Percentiles rank a stretch among this genome's conserved stretches.
phyloP scores from a whole-genome alignment of 2,329 filamentous ascomycete genomes.

The Rhynchosporium graminicola region DNA sequence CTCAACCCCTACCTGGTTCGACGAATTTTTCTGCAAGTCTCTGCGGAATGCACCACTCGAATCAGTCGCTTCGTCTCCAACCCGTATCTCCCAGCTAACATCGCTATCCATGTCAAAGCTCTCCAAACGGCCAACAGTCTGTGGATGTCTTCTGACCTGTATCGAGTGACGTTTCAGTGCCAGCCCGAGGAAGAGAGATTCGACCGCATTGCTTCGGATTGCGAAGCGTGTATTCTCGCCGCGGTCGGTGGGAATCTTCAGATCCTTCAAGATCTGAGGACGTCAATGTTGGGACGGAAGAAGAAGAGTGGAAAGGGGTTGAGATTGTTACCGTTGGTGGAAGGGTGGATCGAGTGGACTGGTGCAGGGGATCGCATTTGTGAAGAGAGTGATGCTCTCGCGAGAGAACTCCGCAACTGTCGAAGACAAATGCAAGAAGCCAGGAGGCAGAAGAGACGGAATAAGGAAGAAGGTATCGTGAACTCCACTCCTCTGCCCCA shows the following conservation, averaged over 20 bases:
- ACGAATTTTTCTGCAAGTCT: conserved; percentile 46
- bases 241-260: conserved; percentile 48
- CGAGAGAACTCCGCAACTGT: conserved; percentile 21
- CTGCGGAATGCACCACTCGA: conserved; percentile 45
- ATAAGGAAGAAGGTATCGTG: conserved; percentile 13
- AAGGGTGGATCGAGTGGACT: conserved; percentile 30
- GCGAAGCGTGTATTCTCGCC: conserved; percentile 56
- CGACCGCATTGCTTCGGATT: conserved; percentile 42
- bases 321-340: conserved; percentile 29
- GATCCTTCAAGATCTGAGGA: conserved; percentile 49
- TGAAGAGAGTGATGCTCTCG: conserved; percentile 20
- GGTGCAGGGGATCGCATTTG: conserved; percentile 12
- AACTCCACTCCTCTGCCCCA: not conserved
- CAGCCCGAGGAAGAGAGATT: conserved; percentile 38
- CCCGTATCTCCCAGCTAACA: conserved; percentile 25
- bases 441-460: conserved; percentile 18
- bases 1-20: conserved; percentile 50
- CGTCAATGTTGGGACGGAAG: conserved; percentile 46
- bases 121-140: conserved; percentile 32
- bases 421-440: conserved; percentile 27
- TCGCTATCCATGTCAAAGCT: conserved; percentile 22
- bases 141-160: conserved; percentile 44
- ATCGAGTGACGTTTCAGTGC: conserved; percentile 41
- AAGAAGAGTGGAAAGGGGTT: conserved; percentile 21
- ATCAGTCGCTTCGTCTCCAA: conserved; percentile 34